A percentile compares a stretch with the other conserved stretches of the same genome.
Evolutionary conservation across 306 rosid genomes (phyloP).

Genomic region (Prunus salicina): DNA sequence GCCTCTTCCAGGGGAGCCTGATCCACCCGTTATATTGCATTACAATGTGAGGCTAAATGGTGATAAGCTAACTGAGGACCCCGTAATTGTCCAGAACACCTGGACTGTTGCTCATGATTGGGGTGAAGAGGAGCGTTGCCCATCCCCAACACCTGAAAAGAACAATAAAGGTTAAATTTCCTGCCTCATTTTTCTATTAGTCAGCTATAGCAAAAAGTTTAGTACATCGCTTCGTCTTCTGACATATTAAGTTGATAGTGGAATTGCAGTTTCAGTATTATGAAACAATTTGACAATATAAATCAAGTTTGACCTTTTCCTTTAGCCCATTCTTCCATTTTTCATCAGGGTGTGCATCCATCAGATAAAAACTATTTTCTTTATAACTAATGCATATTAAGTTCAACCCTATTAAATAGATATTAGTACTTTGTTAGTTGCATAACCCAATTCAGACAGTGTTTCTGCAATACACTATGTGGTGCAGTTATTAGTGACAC

Average conservation of each 20-base stretch:
- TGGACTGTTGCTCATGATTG: constrained; percentile 96
- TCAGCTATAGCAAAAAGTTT: constrained; percentile 7
- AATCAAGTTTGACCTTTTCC: not conserved
- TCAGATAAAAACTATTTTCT: not conserved
- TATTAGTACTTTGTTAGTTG: constrained; percentile 1
- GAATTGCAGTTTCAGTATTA: not conserved
- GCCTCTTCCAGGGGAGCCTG: constrained; percentile 97
- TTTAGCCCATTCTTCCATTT: not conserved
- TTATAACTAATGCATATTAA: not conserved
- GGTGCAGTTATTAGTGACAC: not conserved
- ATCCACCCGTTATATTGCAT: constrained; percentile 88
- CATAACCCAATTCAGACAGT: not conserved
- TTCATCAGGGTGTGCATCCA: not conserved
- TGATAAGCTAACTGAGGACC: constrained; percentile 91
- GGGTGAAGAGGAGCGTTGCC: constrained; percentile 98
- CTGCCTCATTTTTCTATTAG: constrained; percentile 14
- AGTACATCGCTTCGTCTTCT: not conserved
- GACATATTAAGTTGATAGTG: constrained; percentile 3
- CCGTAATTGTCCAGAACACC: constrained; percentile 94
- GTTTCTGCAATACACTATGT: not conserved
- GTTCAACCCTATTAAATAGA: not conserved
- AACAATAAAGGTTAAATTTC: constrained; percentile 58
- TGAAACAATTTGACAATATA: not conserved
- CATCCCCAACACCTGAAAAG: constrained; percentile 72
- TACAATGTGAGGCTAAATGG: constrained; percentile 97